Evolutionary conservation across 495 filamentous ascomycete species (phyloP).

Genomic region (Xylaria palmicola): DNA sequence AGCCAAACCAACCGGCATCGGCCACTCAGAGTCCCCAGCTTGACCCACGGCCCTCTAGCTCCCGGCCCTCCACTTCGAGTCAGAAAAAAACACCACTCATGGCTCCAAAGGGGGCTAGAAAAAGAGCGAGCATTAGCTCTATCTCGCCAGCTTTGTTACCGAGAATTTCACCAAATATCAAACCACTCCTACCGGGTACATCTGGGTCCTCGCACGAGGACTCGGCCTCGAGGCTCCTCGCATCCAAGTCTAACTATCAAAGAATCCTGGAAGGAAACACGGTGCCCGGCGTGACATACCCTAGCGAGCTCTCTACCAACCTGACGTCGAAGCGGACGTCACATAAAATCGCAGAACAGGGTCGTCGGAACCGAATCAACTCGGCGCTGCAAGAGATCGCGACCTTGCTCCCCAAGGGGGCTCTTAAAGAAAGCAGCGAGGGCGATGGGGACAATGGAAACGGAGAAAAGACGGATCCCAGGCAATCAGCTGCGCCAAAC

Average conservation of each 20-base stretch:
- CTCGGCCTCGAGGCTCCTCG: constrained; percentile 79
- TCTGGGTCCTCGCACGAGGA: constrained; percentile 51
- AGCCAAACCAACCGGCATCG: constrained; percentile 40
- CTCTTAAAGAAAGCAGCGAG: constrained; percentile 35
- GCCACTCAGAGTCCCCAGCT: constrained; percentile 55
- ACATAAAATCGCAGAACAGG: constrained; percentile 97
- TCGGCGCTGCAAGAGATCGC: constrained; percentile 90
- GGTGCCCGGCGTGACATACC: constrained; percentile 86
- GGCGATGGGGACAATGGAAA: constrained; percentile 42
- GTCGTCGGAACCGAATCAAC: constrained; percentile 92
- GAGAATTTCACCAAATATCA: constrained; percentile 91
- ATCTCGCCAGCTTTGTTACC: constrained; percentile 83
- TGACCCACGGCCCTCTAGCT: constrained; percentile 32
- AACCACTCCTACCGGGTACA: constrained; percentile 77
- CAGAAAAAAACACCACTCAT: constrained; percentile 47
- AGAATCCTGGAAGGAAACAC: constrained; percentile 92
- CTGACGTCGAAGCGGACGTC: constrained; percentile 95
- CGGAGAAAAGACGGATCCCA: constrained; percentile 41
- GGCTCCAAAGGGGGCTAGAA: constrained; percentile 53
- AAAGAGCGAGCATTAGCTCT: constrained; percentile 74
- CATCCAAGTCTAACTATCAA: constrained; percentile 96
- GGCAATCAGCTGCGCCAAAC: constrained; percentile 54
- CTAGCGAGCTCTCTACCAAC: constrained; percentile 85
- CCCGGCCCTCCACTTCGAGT: constrained; percentile 32
- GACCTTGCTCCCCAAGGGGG: constrained; percentile 64